Percentiles rank a stretch among this genome's conserved stretches.
phyloP scores from a whole-genome alignment of 305 asterid genomes.

The Solanum chacoense region DNA sequence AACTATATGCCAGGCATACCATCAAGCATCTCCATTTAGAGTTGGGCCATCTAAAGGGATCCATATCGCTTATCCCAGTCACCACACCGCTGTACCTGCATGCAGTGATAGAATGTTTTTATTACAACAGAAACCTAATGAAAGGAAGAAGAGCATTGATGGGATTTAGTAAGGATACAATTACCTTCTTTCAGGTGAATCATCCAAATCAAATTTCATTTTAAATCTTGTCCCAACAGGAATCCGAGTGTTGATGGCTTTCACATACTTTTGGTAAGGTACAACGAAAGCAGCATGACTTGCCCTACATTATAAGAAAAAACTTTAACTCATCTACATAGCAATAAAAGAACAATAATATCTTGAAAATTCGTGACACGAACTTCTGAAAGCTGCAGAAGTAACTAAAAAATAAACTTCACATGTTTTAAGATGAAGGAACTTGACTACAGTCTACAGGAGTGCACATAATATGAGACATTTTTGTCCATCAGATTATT shows the following conservation, averaged over 20 bases:
- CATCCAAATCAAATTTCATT: conserved; percentile 78
- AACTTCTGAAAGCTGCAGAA: not conserved
- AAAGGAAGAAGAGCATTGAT: not conserved
- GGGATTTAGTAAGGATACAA: not conserved
- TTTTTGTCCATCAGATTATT: not conserved
- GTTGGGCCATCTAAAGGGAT: conserved; percentile 76
- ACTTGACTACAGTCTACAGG: not conserved
- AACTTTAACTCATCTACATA: not conserved
- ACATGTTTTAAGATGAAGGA: not conserved
- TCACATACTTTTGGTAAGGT: conserved; percentile 61
- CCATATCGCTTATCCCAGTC: conserved; percentile 69
- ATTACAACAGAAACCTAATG: not conserved
- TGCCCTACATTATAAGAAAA: conserved; percentile 37
- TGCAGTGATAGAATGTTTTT: not conserved
- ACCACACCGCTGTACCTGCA: conserved; percentile 88
- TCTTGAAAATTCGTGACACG: not conserved
- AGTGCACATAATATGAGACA: not conserved
- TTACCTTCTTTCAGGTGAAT: conserved; percentile 95
- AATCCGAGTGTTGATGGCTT: conserved; percentile 40
- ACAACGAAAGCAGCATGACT: conserved; percentile 68
- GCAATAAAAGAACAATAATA: not conserved
- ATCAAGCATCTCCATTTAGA: conserved; percentile 96
- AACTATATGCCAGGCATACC: conserved; percentile 28
- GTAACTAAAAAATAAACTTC: not conserved
- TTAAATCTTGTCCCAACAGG: conserved; percentile 76